A percentile compares a stretch with the other conserved stretches of the same genome.
Conservation (phyloP, 176 grass and related monocot species). For the Metroxylon sagu region DNA sequence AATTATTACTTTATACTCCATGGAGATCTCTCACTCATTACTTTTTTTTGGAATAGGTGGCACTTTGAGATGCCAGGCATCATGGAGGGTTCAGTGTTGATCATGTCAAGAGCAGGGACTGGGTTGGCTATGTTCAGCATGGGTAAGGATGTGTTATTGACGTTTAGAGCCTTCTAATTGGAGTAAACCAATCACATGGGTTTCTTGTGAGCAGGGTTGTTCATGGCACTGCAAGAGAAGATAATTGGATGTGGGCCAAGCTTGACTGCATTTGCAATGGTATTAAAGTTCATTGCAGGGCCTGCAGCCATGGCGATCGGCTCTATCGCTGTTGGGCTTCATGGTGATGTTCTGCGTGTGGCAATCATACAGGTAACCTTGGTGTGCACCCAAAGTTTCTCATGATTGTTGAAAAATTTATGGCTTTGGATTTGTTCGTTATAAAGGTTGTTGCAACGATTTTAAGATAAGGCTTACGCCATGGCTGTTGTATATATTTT, state of each 20-base stretch:
- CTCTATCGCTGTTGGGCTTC: conserved; percentile 39
- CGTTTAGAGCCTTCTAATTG: too few species aligned
- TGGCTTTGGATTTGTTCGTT: too few species aligned
- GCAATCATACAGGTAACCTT: conserved; percentile 58
- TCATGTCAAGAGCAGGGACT: conserved; percentile 71
- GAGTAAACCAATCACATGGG: too few species aligned
- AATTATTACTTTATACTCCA: too few species aligned
- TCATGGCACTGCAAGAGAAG: conserved; percentile 71
- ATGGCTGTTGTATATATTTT: too few species aligned
- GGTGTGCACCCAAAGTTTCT: too few species aligned
- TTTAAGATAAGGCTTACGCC: too few species aligned
- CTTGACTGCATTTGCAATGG: conserved; percentile 48
- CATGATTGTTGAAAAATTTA: too few species aligned
- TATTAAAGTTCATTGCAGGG: conserved; percentile 43
- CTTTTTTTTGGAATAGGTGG: conserved; percentile 36
- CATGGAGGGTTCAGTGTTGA: conserved; percentile 54
- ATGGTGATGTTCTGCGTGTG: conserved; percentile 41
- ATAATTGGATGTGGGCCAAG: conserved; percentile 43
- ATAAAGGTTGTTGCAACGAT: too few species aligned
- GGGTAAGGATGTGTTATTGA: conserved; percentile 23
- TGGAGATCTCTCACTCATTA: too few species aligned
- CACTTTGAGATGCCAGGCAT: conserved; percentile 65
- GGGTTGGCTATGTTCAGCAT: conserved; percentile 86
- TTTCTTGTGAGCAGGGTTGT: conserved; percentile 23
- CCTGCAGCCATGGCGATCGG: conserved; percentile 41